These are phyloP conservation scores for Rubia peregrina DNA, from an alignment of 305 asterid genomes.

Conservation along the genomic window DNA sequence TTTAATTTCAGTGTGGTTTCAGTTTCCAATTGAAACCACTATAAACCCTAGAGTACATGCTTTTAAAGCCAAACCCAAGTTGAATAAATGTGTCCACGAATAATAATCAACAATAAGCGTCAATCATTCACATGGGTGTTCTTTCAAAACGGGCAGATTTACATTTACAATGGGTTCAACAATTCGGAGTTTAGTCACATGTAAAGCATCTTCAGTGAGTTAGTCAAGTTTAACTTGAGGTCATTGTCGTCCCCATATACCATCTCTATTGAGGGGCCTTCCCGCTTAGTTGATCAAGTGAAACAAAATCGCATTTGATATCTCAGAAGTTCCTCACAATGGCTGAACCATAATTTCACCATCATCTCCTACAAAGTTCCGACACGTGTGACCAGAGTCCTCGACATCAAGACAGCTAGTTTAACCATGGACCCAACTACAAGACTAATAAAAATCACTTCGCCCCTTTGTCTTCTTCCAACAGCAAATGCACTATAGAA, in stretches of 20 bases:
- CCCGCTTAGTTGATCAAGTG: background rate
- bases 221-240: background rate
- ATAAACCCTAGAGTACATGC: no score
- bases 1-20: no score
- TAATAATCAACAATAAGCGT: no score
- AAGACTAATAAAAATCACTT: slow-evolving; percentile 23
- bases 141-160: background rate
- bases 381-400: background rate
- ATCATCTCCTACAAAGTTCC: background rate
- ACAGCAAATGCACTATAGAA: slow-evolving; percentile 72
- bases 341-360: background rate
- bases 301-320: background rate
- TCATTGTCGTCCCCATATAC: background rate
- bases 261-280: background rate
- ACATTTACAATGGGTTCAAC: background rate
- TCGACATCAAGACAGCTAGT: background rate
- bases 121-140: background rate
- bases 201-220: background rate
- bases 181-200: background rate
- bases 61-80: no score
- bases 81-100: no score
- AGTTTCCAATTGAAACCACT: no score
- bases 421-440: background rate
- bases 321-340: background rate
- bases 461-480: slow-evolving; percentile 63